These are phyloP conservation scores for Nothophoma quercina DNA, from an alignment of 2,329 filamentous ascomycete species.

Conservation along the genomic window DNA sequence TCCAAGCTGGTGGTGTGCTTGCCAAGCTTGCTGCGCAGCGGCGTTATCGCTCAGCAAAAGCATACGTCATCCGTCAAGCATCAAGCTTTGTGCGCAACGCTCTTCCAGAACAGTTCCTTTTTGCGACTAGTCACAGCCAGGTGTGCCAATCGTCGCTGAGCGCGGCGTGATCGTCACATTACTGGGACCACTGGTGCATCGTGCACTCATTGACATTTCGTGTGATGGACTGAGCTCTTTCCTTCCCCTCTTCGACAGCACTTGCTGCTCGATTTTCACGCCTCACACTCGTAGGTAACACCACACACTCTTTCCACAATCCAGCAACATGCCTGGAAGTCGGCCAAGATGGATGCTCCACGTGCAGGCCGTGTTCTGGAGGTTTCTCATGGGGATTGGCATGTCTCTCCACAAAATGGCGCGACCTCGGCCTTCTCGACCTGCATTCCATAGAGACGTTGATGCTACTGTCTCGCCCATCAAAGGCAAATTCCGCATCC, in stretches of 20 bases:
- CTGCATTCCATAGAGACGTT: conserved; percentile 66
- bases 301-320: background rate
- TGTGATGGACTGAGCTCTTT: conserved; percentile 3
- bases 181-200: conserved; percentile 4
- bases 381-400: conserved; percentile 71
- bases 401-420: conserved; percentile 73
- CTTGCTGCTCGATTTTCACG: conserved; percentile 2
- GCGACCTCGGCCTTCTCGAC: conserved; percentile 65
- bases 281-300: background rate
- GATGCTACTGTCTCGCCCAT: conserved; percentile 57
- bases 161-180: conserved; percentile 7
- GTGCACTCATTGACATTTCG: conserved; percentile 4
- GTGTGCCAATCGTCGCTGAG: conserved; percentile 9
- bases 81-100: background rate
- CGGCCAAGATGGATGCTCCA: conserved; percentile 67
- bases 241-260: conserved; percentile 6
- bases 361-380: conserved; percentile 70
- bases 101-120: conserved; percentile 13
- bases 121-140: conserved; percentile 6
- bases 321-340: conserved; percentile 30
- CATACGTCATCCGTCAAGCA: conserved; percentile 15
- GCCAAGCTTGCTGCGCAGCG: conserved; percentile 3
- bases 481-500: conserved; percentile 59
- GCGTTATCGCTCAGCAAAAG: conserved; percentile 3
- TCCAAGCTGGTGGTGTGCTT: conserved; percentile 3